phyloP scores from a whole-genome alignment of 768 basidiomycete genomes.

The Ramaria rubella region DNA sequence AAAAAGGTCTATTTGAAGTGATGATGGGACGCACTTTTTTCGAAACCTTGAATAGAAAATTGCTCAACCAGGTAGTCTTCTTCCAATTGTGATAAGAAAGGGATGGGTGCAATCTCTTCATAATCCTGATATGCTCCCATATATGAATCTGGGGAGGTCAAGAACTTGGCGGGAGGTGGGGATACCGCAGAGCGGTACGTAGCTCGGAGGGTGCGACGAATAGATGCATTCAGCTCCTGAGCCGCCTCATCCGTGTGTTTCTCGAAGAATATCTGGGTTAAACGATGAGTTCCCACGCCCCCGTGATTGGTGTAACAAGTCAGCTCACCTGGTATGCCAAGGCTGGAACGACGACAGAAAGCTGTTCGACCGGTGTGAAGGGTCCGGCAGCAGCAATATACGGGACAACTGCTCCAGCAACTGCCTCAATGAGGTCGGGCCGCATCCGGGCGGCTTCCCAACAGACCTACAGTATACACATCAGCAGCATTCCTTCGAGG shows the following conservation, averaged over 20 bases:
- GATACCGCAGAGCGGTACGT: conserved; percentile 46
- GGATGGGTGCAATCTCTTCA: conserved; percentile 51
- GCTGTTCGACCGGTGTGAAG: conserved; percentile 40
- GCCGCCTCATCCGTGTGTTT: conserved; percentile 39
- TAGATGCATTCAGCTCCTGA: conserved; percentile 48
- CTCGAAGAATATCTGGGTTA: conserved; percentile 51
- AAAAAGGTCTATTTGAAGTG: neutral
- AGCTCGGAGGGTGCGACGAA: conserved; percentile 50
- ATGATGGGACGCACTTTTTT: conserved; percentile 42
- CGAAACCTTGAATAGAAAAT: conserved; percentile 51
- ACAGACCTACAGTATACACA: conserved; percentile 38
- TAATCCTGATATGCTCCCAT: conserved; percentile 46
- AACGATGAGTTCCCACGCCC: neutral
- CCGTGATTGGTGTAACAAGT: neutral
- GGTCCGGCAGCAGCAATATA: conserved; percentile 50
- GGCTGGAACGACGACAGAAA: conserved; percentile 39
- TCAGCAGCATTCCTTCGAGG: neutral
- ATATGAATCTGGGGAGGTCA: conserved; percentile 44
- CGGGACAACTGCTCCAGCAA: conserved; percentile 58
- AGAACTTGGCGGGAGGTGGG: conserved; percentile 49
- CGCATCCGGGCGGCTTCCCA: conserved; percentile 63
- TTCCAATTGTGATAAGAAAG: conserved; percentile 53
- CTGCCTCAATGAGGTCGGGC: conserved; percentile 55
- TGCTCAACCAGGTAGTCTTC: conserved; percentile 68
- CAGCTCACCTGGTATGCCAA: conserved; percentile 38